Evolutionary conservation across 805 yeast species (phyloP), one percentile per base, ranked within the genome.

Genomic region (Ogataea glucozyma): DNA sequence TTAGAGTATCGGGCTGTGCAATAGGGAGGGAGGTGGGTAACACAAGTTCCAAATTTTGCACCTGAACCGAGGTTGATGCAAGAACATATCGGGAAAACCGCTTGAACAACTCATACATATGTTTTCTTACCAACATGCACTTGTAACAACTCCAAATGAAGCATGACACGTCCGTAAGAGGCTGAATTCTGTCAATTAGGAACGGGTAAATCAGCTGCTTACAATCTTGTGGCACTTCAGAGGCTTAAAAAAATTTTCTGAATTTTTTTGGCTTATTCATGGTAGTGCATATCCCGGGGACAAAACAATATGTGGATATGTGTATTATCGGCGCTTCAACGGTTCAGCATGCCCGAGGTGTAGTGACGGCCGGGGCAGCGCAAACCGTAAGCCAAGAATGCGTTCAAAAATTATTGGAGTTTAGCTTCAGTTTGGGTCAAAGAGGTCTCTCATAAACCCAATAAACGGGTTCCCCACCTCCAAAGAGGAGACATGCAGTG

Each of bases 271-370:
- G 6, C 7, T 14, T 17, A 18, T 21, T 23, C 4, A 10, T 27
- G 34, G 29, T 34, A 9, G 31, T 38, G 34, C 27, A 30, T 6
- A 17, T 16, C 34, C 41, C 34, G 41, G 33, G 34, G 27, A 17
- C 12, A 29, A 26, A 36, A 31, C 31, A 27, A 27, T 27, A 11
- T 6, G 4, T 27, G 6, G 11, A 13, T 4, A 27, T 20, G 29
- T 14, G 19, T 14, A 13, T n/a, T 4, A n/a, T 21, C 33, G 13
- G 37, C 29, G 23, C n/a, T 6, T 20, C 19, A 6, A 12, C 37
- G 29, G 37, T 33, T 7, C 26, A 23, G 20, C 29, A 14, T 14
- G 20, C 22, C 37, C 37, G 29, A 23, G 29, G 20, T 11, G 20
- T 24, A 13, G 14, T 13, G 29, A 24, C 6, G 26, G 9, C 38